These are phyloP conservation scores for Limnanthes douglasii DNA, from an alignment of 345 rosid genomes.

Conservation along the genomic window DNA sequence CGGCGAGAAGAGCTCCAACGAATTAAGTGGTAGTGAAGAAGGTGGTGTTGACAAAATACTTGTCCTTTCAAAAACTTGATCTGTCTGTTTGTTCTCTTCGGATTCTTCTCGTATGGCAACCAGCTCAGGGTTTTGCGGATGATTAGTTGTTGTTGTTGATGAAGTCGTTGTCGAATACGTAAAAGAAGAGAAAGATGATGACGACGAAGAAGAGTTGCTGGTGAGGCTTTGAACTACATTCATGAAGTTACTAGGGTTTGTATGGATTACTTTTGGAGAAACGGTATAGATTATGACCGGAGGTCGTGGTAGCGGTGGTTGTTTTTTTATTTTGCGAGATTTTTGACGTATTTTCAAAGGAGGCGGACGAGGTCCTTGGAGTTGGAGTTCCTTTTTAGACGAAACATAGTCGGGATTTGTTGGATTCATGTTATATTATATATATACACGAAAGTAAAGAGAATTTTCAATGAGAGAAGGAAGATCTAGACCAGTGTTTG, in stretches of 20 bases:
- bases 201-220: constrained; percentile 25
- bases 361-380: constrained; percentile 55
- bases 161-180: no score
- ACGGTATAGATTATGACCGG: constrained; percentile 59
- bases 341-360: constrained; percentile 47
- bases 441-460: no score
- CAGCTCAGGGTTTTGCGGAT: constrained; percentile 39
- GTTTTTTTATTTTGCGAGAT: constrained; percentile 42
- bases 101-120: constrained; percentile 31
- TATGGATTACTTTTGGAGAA: constrained; percentile 60
- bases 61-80: constrained; percentile 19
- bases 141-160: no score
- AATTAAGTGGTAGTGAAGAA: constrained; percentile 27
- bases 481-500: no score
- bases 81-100: no score
- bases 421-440: no score
- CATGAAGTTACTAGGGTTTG: constrained; percentile 52
- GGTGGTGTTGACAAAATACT: constrained; percentile 50
- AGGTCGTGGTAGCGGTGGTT: constrained; percentile 18
- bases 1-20: constrained; percentile 39
- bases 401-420: no score
- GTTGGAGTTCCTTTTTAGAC: no score
- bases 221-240: constrained; percentile 57
- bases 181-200: constrained; percentile 7
- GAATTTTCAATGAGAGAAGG: no score